Evolutionary conservation across 1,284 basidiomycete genomes (phyloP), one percentile per base, ranked within the genome.

Genomic region (Puccinia novopanici): DNA sequence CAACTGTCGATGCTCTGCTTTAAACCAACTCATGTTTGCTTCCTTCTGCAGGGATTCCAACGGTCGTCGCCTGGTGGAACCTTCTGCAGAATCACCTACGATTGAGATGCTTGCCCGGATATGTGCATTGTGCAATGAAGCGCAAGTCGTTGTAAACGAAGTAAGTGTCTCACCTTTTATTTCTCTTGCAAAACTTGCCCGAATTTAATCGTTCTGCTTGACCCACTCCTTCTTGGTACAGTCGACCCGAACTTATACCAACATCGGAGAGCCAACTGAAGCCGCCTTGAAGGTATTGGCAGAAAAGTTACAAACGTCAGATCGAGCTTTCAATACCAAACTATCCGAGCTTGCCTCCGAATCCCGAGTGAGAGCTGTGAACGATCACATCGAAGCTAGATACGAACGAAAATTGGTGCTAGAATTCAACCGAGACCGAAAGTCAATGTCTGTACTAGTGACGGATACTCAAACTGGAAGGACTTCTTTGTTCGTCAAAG

Each of bases 401-500:
- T 91, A 94, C 84, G 88, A 91, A 24, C 91, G 95, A 81, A 88
- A 97, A 15, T 87, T 96, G 82, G 98, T 95, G 2, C 95, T 99
- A 85, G 96, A 98, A 86, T 99, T 99, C 87, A 93, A 94, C 40
- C 92, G 96, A 50, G 97, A 99, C 86, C 92, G 96, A 86, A 99
- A 98, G 88, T 95, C 95, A 89, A 99, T 98, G 96, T 98, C 95
- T 34, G 94, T 97, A 54, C 90, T 98, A 70, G 91, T 93, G 71
- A 89, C 88, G 82, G 85, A 82, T 37, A 87, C 89, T 81, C 88
- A 90, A 13, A 86, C 86, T 5, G 90, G 91, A 52, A 86, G 71
- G 27, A 84, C 84, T 30, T 84, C 91, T 24, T 88, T 96, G 2
- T 92, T 95, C 84, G 94, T 93, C 85, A 99, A 99, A 87, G 96